Evolutionary conservation across 257 asterid species (phyloP).

Genomic region (Cinchona pubescens): DNA sequence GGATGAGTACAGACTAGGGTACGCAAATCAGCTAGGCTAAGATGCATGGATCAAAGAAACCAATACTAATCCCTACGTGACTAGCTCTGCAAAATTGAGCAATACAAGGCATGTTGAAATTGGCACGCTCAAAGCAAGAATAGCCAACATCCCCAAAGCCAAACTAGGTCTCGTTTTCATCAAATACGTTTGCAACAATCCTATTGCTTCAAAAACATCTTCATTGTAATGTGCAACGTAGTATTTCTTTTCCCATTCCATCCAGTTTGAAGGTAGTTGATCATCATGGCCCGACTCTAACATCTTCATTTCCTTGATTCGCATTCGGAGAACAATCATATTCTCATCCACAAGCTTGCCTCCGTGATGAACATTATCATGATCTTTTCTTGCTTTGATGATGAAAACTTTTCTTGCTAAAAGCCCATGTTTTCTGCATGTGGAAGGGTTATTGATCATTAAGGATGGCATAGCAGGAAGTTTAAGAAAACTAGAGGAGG

Average conservation of each 20-base stretch:
- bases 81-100: constrained; percentile 31
- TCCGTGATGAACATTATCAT: constrained; percentile 12
- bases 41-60: background rate
- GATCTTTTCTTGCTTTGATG: constrained; percentile 27
- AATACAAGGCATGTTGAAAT: constrained; percentile 36
- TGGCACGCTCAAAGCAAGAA: constrained; percentile 41
- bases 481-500: constrained; percentile 2
- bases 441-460: background rate
- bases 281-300: constrained; percentile 17
- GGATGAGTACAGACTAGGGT: background rate
- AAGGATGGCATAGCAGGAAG: constrained; percentile 2
- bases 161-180: constrained; percentile 63
- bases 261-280: constrained; percentile 40
- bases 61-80: constrained; percentile 19
- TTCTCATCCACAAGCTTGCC: constrained; percentile 41
- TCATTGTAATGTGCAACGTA: constrained; percentile 35
- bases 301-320: constrained; percentile 56
- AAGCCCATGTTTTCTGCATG: background rate
- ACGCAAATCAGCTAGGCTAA: background rate
- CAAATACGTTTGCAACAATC: constrained; percentile 46
- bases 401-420: background rate
- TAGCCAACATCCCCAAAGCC: constrained; percentile 48
- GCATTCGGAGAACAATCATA: constrained; percentile 52
- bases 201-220: constrained; percentile 44
- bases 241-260: constrained; percentile 57